Evolutionary conservation across 179 eudicot species (phyloP).

Genomic region (Silene noctiflora): DNA sequence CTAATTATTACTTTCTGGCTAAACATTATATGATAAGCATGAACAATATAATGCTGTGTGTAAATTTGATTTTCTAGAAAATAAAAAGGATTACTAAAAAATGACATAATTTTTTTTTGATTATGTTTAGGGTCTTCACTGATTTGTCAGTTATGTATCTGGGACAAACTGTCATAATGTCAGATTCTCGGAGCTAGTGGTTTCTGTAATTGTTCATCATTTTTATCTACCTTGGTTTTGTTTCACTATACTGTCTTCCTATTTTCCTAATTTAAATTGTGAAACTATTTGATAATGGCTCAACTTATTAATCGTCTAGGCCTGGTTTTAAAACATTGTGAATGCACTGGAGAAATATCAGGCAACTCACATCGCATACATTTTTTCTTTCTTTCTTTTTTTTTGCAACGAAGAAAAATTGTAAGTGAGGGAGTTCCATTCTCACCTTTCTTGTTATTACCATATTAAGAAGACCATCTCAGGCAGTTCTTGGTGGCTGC

Average conservation of each 20-base stretch:
- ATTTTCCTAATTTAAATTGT: neutral
- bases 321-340: neutral
- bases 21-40: neutral
- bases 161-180: neutral
- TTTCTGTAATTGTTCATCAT: neutral
- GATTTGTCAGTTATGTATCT: slow-evolving; percentile 2
- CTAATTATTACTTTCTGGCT: neutral
- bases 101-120: neutral
- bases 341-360: neutral
- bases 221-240: too few species aligned
- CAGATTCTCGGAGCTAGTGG: slow-evolving; percentile 7
- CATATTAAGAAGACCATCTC: neutral
- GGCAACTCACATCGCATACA: neutral
- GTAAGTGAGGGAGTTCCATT: neutral
- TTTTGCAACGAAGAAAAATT: neutral
- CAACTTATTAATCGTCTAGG: neutral
- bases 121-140: neutral
- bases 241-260: neutral
- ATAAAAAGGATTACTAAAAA: neutral
- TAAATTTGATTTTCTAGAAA: neutral
- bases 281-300: neutral
- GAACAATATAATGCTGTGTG: neutral
- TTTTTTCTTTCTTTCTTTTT: neutral
- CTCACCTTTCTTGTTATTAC: neutral
- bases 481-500: neutral